These are phyloP conservation scores for Dryas integrifolia DNA, from an alignment of 331 rosid genomes.

Conservation along the genomic window DNA sequence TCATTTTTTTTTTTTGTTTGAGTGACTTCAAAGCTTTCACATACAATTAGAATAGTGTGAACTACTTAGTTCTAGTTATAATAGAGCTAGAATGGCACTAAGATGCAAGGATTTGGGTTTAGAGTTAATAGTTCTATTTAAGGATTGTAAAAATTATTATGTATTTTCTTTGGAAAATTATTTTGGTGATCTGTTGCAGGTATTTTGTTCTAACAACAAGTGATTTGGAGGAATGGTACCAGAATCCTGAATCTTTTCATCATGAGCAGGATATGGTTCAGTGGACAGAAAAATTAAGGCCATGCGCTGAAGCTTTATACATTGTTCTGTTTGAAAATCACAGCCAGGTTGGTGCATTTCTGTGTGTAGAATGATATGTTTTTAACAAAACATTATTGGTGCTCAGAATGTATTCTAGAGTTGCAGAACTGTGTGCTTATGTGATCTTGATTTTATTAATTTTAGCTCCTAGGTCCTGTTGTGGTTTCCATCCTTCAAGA, in stretches of 20 bases:
- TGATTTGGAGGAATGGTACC: conserved; percentile 94
- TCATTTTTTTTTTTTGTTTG: neutral
- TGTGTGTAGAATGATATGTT: neutral
- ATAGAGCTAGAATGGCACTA: neutral
- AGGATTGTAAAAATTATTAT: neutral
- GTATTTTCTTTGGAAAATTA: neutral
- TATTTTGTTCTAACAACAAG: conserved; percentile 79
- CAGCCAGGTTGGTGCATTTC: conserved; percentile 67
- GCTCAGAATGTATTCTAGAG: neutral
- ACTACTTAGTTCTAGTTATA: neutral
- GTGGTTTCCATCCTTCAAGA: conserved; percentile 93
- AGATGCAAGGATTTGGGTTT: conserved; percentile 4
- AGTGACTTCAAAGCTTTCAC: neutral
- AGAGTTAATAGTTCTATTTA: neutral
- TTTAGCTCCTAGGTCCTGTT: conserved; percentile 87
- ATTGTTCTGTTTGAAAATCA: conserved; percentile 89
- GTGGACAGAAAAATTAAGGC: conserved; percentile 97
- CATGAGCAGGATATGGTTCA: conserved; percentile 99
- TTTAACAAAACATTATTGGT: neutral
- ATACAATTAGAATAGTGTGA: neutral
- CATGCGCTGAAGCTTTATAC: conserved; percentile 94
- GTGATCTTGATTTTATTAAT: conserved; percentile 22
- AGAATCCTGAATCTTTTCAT: conserved; percentile 81
- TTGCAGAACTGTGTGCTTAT: conserved; percentile 26
- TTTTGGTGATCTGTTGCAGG: conserved; percentile 45